Percentiles rank a stretch among this genome's conserved stretches.
Conservation (phyloP, 106 monocot genomes). For the Agapanthus africanus region DNA sequence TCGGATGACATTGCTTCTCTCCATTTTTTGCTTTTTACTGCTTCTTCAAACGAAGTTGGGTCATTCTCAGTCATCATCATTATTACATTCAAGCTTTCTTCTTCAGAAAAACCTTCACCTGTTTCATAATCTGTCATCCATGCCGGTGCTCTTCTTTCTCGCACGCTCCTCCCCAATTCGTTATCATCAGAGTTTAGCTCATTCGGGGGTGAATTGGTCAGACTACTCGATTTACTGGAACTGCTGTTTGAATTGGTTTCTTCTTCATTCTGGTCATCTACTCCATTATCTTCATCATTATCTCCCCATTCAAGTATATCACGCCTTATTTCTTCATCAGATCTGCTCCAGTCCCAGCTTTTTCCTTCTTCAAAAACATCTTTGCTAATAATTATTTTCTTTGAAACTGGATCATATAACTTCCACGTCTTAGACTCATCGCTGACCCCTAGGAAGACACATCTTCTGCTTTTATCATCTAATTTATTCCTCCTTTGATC, state of each 20-base stretch:
- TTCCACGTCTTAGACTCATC: slow-evolving; percentile 5
- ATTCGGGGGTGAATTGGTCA: background rate
- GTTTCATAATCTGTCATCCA: background rate
- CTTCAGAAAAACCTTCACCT: background rate
- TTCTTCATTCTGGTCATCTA: background rate
- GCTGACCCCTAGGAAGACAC: slow-evolving; percentile 3
- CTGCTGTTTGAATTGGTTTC: background rate
- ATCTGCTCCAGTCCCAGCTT: background rate
- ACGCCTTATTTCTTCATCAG: background rate
- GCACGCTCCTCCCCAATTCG: background rate
- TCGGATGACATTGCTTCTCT: background rate
- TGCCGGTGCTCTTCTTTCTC: background rate
- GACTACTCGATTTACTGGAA: background rate
- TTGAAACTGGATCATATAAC: background rate
- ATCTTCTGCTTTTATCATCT: background rate
- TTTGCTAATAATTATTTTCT: slow-evolving; percentile 1
- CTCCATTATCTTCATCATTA: background rate
- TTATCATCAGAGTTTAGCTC: background rate
- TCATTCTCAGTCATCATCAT: background rate
- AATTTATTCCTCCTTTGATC: slow-evolving; percentile 2
- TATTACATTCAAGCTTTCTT: background rate
- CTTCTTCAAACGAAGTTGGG: background rate
- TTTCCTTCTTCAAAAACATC: slow-evolving; percentile 4
- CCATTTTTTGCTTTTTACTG: background rate
- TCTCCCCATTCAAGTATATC: background rate